Percentiles rank a stretch among this genome's conserved stretches.
These are phyloP conservation scores for Diaporthe vaccinii DNA, from an alignment of 2,329 filamentous ascomycete species.

Conservation along the genomic window DNA sequence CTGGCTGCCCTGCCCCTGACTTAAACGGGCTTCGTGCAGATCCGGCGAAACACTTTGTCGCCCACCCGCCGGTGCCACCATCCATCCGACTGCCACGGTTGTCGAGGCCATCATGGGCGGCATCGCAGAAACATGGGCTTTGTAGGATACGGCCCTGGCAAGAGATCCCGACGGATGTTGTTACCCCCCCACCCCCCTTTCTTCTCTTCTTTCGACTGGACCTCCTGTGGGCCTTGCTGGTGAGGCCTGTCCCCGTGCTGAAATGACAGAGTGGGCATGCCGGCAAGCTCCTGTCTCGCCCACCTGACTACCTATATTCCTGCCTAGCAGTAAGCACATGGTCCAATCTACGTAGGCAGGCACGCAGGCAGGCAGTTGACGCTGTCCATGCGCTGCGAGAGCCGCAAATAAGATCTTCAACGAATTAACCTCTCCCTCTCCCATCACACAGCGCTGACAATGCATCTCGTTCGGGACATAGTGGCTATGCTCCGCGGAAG, in stretches of 20 bases:
- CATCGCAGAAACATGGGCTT: not conserved
- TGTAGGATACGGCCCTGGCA: not conserved
- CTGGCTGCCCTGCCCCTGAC: slow-evolving; percentile 10
- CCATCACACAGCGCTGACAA: slow-evolving; percentile 12
- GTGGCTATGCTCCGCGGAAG: not conserved
- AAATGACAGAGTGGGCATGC: not conserved
- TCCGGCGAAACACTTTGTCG: slow-evolving; percentile 6
- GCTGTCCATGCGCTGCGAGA: not conserved
- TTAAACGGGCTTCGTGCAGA: slow-evolving; percentile 22
- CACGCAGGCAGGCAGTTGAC: not conserved
- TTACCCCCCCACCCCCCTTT: not conserved
- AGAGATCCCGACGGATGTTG: too few relatives aligned
- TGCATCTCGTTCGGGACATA: slow-evolving; percentile 7
- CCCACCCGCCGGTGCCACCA: not conserved
- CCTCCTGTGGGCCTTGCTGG: not conserved
- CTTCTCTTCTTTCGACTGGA: not conserved
- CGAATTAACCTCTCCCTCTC: not conserved
- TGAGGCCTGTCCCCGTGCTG: not conserved
- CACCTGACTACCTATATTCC: too few relatives aligned
- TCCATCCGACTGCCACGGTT: not conserved
- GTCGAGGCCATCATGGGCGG: not conserved
- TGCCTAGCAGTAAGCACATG: not conserved
- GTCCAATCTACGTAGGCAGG: not conserved
- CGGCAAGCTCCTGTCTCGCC: not conserved
- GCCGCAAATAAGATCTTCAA: not conserved